Evolutionary conservation across 371 early-diverging fungal genomes (phyloP), one percentile per base, ranked within the genome.

Genomic region (Lichtheimia hyalospora): DNA sequence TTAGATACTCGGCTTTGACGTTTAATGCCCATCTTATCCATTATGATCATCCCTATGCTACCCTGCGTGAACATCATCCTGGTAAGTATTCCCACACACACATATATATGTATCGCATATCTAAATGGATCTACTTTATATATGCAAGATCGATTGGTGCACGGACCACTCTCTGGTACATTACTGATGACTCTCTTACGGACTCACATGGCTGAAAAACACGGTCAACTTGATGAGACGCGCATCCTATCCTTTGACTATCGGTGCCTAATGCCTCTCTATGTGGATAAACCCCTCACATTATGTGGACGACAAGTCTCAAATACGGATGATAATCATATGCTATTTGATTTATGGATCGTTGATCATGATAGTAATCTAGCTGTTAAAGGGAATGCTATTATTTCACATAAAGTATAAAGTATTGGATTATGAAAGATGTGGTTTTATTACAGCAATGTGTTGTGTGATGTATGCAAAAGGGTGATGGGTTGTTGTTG

Each of bases 1-100:
- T 94, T 71, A 76, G 92, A 27, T 94, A 89, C 70, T 92, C 92
- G 21, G 93, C 95, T 20, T 57, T 93, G 66, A 90, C 91, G 1
- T 94, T 88, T 73, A 93, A 93, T 67, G 83, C 86, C 51, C 94
- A 94, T 66, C 81, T 80, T 44, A 92, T 94, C 50, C 95, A 94
- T 68, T 94, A 89, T 69, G 92, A 94, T 65, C 75, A 79, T n/a
- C 58, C 63, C 2, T 92, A 93, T 58, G 83, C 89, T 13, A 75
- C 73, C 27, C 66, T 76, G 14, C 69, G 82, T 5, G 95, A 94
- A 63, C 81, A 84, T 15, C 91, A 92, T 58, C 84, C 87, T 54
- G 84, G 85, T 82, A 71, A 20, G 56, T 49, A 34, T 34, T 34
- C 8, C 5, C 34, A 55, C 14, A 25, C 43, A 42, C 18, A 55